phyloP scores from a whole-genome alignment of 768 basidiomycete species.

The Lentinula boryana region DNA sequence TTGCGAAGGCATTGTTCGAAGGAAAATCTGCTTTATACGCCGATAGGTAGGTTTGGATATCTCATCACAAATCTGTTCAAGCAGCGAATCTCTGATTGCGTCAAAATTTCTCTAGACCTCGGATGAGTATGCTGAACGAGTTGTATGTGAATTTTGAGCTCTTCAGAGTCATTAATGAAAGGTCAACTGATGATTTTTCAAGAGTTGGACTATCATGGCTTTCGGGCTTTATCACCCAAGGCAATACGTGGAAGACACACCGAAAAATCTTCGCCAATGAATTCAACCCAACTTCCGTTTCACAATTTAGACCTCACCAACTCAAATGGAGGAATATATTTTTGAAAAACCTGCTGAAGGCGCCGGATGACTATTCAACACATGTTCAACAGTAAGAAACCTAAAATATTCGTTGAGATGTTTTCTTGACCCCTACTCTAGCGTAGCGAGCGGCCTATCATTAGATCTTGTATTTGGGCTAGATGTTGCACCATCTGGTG shows the following conservation, averaged over 20 bases:
- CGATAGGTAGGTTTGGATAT: slow-evolving; percentile 14
- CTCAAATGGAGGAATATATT: slow-evolving; percentile 13
- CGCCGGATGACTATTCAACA: slow-evolving; percentile 10
- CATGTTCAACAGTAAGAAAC: slow-evolving; percentile 13
- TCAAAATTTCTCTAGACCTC: slow-evolving; percentile 6
- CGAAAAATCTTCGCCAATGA: slow-evolving; percentile 13
- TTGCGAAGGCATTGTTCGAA: slow-evolving; percentile 11
- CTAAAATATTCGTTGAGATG: not conserved
- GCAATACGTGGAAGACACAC: slow-evolving; percentile 13
- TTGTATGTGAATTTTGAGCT: slow-evolving; percentile 6
- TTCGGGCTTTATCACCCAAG: slow-evolving; percentile 16
- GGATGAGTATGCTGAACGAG: slow-evolving; percentile 16
- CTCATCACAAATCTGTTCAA: not conserved
- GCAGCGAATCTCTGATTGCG: not conserved
- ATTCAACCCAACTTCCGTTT: slow-evolving; percentile 8
- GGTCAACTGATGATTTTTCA: not conserved
- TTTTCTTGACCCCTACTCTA: not conserved
- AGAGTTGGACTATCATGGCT: slow-evolving; percentile 17
- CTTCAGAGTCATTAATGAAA: not conserved
- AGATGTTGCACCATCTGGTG: slow-evolving; percentile 14
- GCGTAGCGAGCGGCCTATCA: slow-evolving; percentile 12
- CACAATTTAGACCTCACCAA: slow-evolving; percentile 4
- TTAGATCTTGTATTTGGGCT: slow-evolving; percentile 15
- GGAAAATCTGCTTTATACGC: slow-evolving; percentile 14
- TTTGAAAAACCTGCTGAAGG: slow-evolving; percentile 10